These are phyloP conservation scores for Sanguinoderma infundibulare DNA, from an alignment of 1,284 basidiomycete species.

Conservation along the genomic window DNA sequence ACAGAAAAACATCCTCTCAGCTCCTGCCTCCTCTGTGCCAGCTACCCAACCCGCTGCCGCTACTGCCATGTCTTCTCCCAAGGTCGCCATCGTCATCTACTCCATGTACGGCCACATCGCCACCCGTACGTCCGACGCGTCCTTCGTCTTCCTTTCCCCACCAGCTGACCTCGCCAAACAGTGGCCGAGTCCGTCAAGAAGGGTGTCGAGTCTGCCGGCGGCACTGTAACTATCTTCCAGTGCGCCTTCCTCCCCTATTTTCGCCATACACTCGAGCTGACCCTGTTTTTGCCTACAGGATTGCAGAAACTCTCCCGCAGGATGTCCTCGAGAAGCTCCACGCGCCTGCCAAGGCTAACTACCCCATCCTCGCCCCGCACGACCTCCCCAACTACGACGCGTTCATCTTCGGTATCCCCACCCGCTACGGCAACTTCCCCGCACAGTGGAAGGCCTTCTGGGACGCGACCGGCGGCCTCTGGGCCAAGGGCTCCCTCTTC, in stretches of 20 bases:
- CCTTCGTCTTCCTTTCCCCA: not conserved
- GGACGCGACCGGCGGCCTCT: slow-evolving; percentile 83
- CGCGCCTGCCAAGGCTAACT: slow-evolving; percentile 73
- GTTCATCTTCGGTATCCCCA: slow-evolving; percentile 79
- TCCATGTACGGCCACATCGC: slow-evolving; percentile 83
- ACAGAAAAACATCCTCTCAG: slow-evolving; percentile 40
- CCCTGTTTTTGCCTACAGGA: slow-evolving; percentile 42
- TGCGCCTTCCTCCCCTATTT: slow-evolving; percentile 40
- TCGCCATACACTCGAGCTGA: not conserved
- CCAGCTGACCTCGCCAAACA: slow-evolving; percentile 39
- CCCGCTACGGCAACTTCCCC: slow-evolving; percentile 75
- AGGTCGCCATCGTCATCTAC: slow-evolving; percentile 84
- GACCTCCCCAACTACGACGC: slow-evolving; percentile 72
- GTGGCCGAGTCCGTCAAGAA: slow-evolving; percentile 82
- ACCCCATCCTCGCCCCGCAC: slow-evolving; percentile 73
- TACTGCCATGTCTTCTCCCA: slow-evolving; percentile 46
- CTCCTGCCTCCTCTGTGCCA: slow-evolving; percentile 9
- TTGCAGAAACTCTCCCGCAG: slow-evolving; percentile 84
- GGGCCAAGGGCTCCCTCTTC: slow-evolving; percentile 71
- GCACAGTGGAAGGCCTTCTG: slow-evolving; percentile 80
- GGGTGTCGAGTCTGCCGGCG: slow-evolving; percentile 76
- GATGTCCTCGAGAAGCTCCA: slow-evolving; percentile 80
- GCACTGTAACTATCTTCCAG: slow-evolving; percentile 76
- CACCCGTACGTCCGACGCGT: slow-evolving; percentile 51
- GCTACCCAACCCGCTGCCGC: slow-evolving; percentile 20